These are phyloP conservation scores for Pulicaria dysenterica DNA, from an alignment of 129 eudicot species.

Conservation along the genomic window DNA sequence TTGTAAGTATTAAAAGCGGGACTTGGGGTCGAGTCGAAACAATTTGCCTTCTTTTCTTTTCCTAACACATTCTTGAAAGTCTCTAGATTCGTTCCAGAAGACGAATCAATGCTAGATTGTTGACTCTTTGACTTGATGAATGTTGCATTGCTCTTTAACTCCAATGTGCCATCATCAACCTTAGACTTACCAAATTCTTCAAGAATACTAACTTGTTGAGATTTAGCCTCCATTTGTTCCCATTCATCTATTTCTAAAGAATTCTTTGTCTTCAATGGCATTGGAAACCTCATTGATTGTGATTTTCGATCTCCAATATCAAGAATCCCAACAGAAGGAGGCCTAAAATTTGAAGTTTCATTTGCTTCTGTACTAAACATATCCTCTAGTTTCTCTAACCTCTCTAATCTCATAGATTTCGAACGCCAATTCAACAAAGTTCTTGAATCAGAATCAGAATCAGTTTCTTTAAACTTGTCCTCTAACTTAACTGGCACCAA, in stretches of 20 bases:
- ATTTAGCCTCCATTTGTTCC: constrained; percentile 25
- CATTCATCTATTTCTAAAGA: constrained; percentile 36
- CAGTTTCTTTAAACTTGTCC: constrained; percentile 55
- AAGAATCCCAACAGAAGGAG: constrained; percentile 43
- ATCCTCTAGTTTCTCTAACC: constrained; percentile 46
- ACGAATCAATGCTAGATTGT: constrained; percentile 25
- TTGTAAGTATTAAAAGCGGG: constrained; percentile 45
- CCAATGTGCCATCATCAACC: constrained; percentile 8
- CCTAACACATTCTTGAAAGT: constrained; percentile 6
- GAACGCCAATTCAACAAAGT: constrained; percentile 42
- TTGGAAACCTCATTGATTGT: constrained; percentile 31
- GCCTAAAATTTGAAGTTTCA: constrained; percentile 34
- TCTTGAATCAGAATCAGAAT: constrained; percentile 29
- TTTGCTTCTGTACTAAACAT: constrained; percentile 2
- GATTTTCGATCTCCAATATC: constrained; percentile 34
- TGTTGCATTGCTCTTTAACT: background rate
- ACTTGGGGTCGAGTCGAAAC: constrained; percentile 36
- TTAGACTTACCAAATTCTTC: constrained; percentile 31
- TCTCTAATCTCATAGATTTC: constrained; percentile 52
- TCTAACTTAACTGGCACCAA: constrained; percentile 62
- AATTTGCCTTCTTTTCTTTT: constrained; percentile 34
- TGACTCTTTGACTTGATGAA: constrained; percentile 29
- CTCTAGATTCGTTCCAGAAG: constrained; percentile 28
- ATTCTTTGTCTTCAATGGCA: constrained; percentile 33
- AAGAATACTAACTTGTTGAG: constrained; percentile 28